A percentile compares a stretch with the other conserved stretches of the same genome.
These are phyloP conservation scores for Hippophae rhamnoides DNA, from an alignment of 306 rosid species.

Conservation along the genomic window DNA sequence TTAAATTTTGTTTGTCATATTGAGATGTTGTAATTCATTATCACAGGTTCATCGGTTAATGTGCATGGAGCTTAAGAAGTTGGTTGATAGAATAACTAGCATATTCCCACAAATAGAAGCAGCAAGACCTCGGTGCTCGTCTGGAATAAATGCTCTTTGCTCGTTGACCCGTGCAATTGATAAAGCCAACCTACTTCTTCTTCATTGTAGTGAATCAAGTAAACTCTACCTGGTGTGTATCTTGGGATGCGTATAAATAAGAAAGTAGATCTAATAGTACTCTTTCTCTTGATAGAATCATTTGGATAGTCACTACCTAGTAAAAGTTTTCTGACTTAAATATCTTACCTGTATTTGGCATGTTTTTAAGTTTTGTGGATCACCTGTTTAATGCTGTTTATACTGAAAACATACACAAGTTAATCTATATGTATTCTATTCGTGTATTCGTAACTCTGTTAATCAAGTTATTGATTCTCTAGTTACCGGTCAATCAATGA, in stretches of 20 bases:
- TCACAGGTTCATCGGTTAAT: constrained; percentile 40
- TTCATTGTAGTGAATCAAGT: constrained; percentile 39
- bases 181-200: constrained; percentile 36
- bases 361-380: too few relatives aligned
- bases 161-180: constrained; percentile 35
- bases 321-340: too few relatives aligned
- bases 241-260: background rate
- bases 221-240: constrained; percentile 49
- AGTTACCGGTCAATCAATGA: background rate
- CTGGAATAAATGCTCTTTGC: constrained; percentile 38
- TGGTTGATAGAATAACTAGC: constrained; percentile 27
- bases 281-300: background rate
- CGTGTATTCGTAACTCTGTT: background rate
- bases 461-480: background rate
- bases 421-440: background rate
- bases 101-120: constrained; percentile 36
- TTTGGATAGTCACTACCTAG: too few relatives aligned
- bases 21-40: too few relatives aligned
- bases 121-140: constrained; percentile 36
- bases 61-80: constrained; percentile 39
- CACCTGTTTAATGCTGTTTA: background rate
- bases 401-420: background rate
- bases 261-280: too few relatives aligned
- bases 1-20: too few relatives aligned
- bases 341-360: too few relatives aligned